A percentile compares a stretch with the other conserved stretches of the same genome.
These are phyloP conservation scores for Geosmithia putterillii DNA, from an alignment of 2,329 filamentous ascomycete species.

Conservation along the genomic window DNA sequence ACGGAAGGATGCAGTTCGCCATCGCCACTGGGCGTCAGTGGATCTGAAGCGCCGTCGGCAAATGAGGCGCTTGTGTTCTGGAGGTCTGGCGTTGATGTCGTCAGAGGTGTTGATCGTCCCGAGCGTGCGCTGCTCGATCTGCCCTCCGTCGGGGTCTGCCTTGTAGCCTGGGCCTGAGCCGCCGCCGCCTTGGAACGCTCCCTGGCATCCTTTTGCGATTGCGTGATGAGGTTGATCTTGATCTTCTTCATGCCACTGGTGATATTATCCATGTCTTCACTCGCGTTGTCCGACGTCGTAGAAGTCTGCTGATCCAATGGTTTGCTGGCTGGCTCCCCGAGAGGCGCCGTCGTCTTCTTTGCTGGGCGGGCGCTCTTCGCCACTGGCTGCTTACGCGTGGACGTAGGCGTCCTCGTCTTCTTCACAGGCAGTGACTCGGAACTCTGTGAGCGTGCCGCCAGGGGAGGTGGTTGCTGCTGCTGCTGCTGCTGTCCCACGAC, in stretches of 20 bases:
- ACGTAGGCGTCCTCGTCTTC: constrained; percentile 42
- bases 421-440: constrained; percentile 33
- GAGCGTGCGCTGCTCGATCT: neutral
- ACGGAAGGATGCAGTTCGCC: neutral
- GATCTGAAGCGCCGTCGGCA: neutral
- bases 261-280: constrained; percentile 38
- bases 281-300: constrained; percentile 5
- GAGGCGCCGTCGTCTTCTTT: constrained; percentile 17
- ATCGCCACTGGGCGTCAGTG: neutral
- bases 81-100: neutral
- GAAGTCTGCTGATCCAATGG: constrained; percentile 2
- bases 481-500: neutral
- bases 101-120: neutral
- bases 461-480: neutral
- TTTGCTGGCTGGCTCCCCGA: neutral
- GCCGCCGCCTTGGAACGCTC: constrained; percentile 16
- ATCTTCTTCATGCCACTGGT: constrained; percentile 49
- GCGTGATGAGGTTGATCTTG: constrained; percentile 48
- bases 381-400: constrained; percentile 28
- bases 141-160: neutral
- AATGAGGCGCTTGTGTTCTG: neutral
- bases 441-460: constrained; percentile 1
- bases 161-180: no score
- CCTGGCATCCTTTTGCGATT: constrained; percentile 43
- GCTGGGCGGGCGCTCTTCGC: constrained; percentile 17